Base-by-base conservation (phyloP, 129 eudicot species). In the Helichrysum umbraculigerum region DNA sequence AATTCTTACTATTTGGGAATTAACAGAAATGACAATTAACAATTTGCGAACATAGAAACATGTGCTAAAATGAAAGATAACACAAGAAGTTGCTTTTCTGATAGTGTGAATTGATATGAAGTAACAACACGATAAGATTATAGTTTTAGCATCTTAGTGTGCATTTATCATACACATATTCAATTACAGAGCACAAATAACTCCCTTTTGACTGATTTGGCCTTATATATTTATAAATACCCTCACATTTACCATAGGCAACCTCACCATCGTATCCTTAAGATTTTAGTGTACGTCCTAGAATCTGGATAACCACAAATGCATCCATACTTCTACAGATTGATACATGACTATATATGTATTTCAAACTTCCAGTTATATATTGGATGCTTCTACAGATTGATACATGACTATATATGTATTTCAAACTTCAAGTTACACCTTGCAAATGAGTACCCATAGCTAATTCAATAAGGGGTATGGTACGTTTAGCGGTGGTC, bases 341-440 rank as follows among this genome's bases (percentile, higher is more conserved):
- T 57, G 57, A 58, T 58, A 20, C 22, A 57, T 57, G 67, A 34
- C 37, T 56, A 34, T 25, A 25, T 0, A 25, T 57, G 19, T 57
- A 39, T 57, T 34, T 15, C 3, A 50, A 70, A 50, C 17, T 47
- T 59, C 77, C 77, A 58, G 16, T 51, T n/a, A n/a, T n/a, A n/a
- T n/a, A n/a, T n/a, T n/a, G n/a, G n/a, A n/a, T n/a, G n/a, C n/a
- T n/a, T n/a, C n/a, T n/a, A n/a, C n/a, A n/a, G n/a, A n/a, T n/a
- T n/a, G n/a, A n/a, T n/a, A n/a, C n/a, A n/a, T n/a, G n/a, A n/a
- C n/a, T n/a, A n/a, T n/a, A n/a, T n/a, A n/a, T n/a, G n/a, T n/a
- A n/a, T n/a, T n/a, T n/a, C n/a, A n/a, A 70, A 50, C 17, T 47
- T 59, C 77, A 68, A 58, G 16, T 51, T 52, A 17, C 19, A 17